Conservation (phyloP, 1,284 basidiomycete species). For the Polyporus tsugae region DNA sequence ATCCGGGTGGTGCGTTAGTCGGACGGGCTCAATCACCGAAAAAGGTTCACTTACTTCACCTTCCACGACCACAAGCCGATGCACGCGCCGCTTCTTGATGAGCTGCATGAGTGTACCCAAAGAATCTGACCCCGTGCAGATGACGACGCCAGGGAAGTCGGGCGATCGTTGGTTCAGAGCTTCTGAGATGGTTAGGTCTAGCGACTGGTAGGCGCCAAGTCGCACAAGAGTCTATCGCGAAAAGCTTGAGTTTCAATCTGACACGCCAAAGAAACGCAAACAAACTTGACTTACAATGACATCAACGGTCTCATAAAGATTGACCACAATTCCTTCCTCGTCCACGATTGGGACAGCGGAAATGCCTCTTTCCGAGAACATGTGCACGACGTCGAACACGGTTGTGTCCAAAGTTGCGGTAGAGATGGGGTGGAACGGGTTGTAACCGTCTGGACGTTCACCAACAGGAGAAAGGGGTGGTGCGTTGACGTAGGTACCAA, state of each 20-base stretch:
- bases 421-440: constrained; percentile 89
- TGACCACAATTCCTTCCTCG: constrained; percentile 92
- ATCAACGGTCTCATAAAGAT: constrained; percentile 99
- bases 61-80: constrained; percentile 93
- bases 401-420: constrained; percentile 93
- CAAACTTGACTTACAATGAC: constrained; percentile 81
- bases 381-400: constrained; percentile 98
- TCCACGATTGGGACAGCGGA: constrained; percentile 98
- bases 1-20: constrained; percentile 22
- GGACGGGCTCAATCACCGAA: constrained; percentile 11
- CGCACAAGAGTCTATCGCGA: constrained; percentile 86
- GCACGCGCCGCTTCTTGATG: constrained; percentile 93
- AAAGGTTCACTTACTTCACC: constrained; percentile 64
- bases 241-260: constrained; percentile 12
- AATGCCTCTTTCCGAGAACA: constrained; percentile 96
- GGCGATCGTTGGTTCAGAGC: constrained; percentile 91
- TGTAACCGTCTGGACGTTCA: constrained; percentile 55
- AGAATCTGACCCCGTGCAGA: constrained; percentile 94
- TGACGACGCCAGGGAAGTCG: constrained; percentile 96
- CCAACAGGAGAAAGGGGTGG: constrained; percentile 44
- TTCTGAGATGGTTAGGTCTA: constrained; percentile 95
- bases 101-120: constrained; percentile 93
- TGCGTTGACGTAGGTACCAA: constrained; percentile 89
- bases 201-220: constrained; percentile 92
- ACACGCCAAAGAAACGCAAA: constrained; percentile 21